Conservation (phyloP, 306 rosid species). For the Casuarina equisetifolia region DNA sequence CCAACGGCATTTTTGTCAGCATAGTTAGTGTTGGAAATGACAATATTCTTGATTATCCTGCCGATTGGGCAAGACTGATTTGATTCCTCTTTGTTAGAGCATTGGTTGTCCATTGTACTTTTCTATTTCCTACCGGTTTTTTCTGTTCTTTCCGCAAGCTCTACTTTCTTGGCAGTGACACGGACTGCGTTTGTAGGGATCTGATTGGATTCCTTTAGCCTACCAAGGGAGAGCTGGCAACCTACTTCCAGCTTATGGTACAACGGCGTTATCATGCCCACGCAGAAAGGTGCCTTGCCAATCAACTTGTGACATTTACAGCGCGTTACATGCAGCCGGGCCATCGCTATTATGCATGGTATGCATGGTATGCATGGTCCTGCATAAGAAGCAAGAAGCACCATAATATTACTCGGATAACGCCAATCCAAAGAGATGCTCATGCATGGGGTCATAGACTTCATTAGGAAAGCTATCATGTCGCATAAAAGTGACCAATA, state of each 20-base stretch:
- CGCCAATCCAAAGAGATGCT: slow-evolving; percentile 1
- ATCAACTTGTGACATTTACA: neutral
- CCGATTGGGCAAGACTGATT: no score
- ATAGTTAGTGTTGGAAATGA: neutral
- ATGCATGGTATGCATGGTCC: slow-evolving; percentile 19
- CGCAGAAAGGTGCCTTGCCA: slow-evolving; percentile 18
- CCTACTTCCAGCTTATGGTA: neutral
- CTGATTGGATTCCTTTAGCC: slow-evolving; percentile 1
- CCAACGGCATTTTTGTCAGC: neutral
- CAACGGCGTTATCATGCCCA: slow-evolving; percentile 44
- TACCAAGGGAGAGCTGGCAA: neutral
- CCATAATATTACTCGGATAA: slow-evolving; percentile 1
- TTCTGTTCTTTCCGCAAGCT: no score
- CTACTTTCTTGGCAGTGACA: neutral
- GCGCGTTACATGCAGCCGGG: neutral
- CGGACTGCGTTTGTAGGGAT: neutral
- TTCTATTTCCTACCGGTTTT: no score
- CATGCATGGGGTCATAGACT: slow-evolving; percentile 25
- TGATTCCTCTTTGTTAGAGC: no score
- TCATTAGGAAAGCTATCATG: slow-evolving; percentile 12
- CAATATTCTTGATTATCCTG: neutral
- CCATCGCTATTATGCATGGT: slow-evolving; percentile 20
- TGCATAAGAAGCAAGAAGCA: slow-evolving; percentile 36
- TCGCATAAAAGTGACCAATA: slow-evolving; percentile 19
- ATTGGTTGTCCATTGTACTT: no score